Evolutionary conservation across 441 rosid species (phyloP), one percentile per base, ranked within the genome.

Genomic region (Eugenia klotzschiana): DNA sequence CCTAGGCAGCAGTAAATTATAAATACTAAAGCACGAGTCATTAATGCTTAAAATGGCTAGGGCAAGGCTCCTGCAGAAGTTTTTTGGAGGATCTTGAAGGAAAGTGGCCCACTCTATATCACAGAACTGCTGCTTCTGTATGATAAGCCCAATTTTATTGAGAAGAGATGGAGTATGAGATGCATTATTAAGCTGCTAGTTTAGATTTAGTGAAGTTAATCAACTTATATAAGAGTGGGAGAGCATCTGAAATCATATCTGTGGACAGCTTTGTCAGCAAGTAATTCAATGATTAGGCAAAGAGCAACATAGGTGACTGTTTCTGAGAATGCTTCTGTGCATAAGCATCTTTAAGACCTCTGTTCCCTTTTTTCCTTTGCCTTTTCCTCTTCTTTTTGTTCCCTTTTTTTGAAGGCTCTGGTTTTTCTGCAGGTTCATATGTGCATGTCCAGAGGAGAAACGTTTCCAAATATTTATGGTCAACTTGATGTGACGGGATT

Each of bases 391-490:
- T 82, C 80, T 85, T 52, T 85, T 27, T 1, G 25, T 50, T 49
- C 7, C 58, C 55, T 16, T 49, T 27, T 26, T 52, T 10, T 79
- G 13, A 79, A 51, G 37, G 81, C 56, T 53, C 41, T 51, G 43
- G 29, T 53, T 79, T 50, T 89, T 12, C 52, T 87, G 82, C 94
- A 97, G 99, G 93, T 97, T 83, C 99, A 97, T 84, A 77, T 97
- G 87, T 97, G 99, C 93, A 94, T 97, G 99, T 95, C 98, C 82
- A 92, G 93, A 82, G 98, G 97, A 82, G 98, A 97, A 87, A 90
- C 95, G 74, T 97, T 95, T 90, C 99, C 99, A 49, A 97, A 93
- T 87, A 90, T 97, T 84, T 97, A 95, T 88, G 99, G 99, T 85
- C 98, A 95, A 86, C 94, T 97, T 87, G 98, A 97, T 79, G 97